Evolutionary conservation across 1,139 yeast species (phyloP).

Genomic region (Wickerhamomyces sp.): DNA sequence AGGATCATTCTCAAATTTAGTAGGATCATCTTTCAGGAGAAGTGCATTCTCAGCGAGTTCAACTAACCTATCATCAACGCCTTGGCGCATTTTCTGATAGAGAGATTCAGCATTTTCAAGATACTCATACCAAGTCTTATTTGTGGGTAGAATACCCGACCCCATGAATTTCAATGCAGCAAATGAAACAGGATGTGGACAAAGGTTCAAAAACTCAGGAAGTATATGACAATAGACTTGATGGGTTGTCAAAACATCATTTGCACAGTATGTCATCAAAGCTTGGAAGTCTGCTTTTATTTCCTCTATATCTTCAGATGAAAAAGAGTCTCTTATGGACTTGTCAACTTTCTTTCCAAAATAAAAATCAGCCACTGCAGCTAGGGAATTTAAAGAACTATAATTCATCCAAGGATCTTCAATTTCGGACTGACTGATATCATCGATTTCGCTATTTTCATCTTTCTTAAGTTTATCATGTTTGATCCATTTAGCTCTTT

Average conservation of each 20-base stretch:
- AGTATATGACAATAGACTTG: slow-evolving; percentile 62
- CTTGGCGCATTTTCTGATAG: slow-evolving; percentile 53
- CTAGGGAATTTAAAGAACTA: slow-evolving; percentile 77
- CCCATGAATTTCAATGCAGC: slow-evolving; percentile 80
- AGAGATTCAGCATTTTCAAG: slow-evolving; percentile 61
- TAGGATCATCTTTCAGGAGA: slow-evolving; percentile 30
- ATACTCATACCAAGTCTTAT: slow-evolving; percentile 68
- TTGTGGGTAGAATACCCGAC: slow-evolving; percentile 76
- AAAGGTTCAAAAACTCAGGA: slow-evolving; percentile 59
- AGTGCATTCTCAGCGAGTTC: slow-evolving; percentile 60
- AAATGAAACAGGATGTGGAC: slow-evolving; percentile 95
- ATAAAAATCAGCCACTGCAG: slow-evolving; percentile 77
- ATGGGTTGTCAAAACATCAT: slow-evolving; percentile 75
- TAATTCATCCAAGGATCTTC: slow-evolving; percentile 73
- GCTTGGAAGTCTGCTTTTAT: slow-evolving; percentile 54
- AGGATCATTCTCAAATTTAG: slow-evolving; percentile 49
- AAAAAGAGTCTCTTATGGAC: slow-evolving; percentile 58
- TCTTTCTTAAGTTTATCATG: slow-evolving; percentile 38
- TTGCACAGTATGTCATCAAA: slow-evolving; percentile 77
- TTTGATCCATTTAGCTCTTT: slow-evolving; percentile 74
- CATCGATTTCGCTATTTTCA: slow-evolving; percentile 19
- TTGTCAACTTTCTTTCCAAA: slow-evolving; percentile 71
- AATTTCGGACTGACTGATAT: slow-evolving; percentile 21
- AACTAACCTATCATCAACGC: slow-evolving; percentile 55
- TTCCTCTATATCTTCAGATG: slow-evolving; percentile 46